Percentiles rank a stretch among this genome's conserved stretches.
Conservation (phyloP, 768 basidiomycete genomes). For the Leccinum disarticulatum region DNA sequence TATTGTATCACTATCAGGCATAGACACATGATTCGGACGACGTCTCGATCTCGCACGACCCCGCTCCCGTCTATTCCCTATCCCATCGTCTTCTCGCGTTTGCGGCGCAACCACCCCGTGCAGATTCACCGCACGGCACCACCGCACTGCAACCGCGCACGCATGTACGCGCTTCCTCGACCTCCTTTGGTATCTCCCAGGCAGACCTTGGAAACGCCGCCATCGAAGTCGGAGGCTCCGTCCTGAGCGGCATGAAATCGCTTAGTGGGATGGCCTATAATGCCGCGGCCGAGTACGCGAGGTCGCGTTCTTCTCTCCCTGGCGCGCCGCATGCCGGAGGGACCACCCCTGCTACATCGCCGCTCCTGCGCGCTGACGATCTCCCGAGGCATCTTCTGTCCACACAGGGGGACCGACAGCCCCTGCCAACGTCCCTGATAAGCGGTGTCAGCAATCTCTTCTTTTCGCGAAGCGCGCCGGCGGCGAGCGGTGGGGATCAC, state of each 20-base stretch:
- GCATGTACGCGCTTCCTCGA: constrained; percentile 26
- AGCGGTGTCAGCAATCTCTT: constrained; percentile 38
- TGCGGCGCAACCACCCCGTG: constrained; percentile 37
- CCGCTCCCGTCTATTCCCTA: constrained; percentile 59
- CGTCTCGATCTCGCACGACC: constrained; percentile 19
- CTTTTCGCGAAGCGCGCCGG: constrained; percentile 66
- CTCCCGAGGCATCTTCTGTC: constrained; percentile 19
- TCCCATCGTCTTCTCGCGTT: constrained; percentile 68
- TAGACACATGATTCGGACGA: constrained; percentile 29
- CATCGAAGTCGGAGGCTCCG: constrained; percentile 56
- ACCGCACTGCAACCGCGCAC: constrained; percentile 20
- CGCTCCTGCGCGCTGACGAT: not conserved
- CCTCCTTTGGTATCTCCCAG: constrained; percentile 38
- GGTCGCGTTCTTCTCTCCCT: constrained; percentile 23
- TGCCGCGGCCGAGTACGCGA: constrained; percentile 45
- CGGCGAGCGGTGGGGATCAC: constrained; percentile 29
- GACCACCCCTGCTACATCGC: constrained; percentile 9
- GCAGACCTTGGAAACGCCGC: constrained; percentile 55
- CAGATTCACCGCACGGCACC: constrained; percentile 19
- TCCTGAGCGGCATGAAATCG: constrained; percentile 65
- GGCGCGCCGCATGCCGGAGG: not conserved
- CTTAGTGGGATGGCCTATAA: constrained; percentile 60
- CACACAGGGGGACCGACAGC: constrained; percentile 19
- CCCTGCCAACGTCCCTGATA: constrained; percentile 20
- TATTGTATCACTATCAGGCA: constrained; percentile 40